Evolutionary conservation across 306 rosid genomes (phyloP).

Genomic region (apple (Malus domestica)): DNA sequence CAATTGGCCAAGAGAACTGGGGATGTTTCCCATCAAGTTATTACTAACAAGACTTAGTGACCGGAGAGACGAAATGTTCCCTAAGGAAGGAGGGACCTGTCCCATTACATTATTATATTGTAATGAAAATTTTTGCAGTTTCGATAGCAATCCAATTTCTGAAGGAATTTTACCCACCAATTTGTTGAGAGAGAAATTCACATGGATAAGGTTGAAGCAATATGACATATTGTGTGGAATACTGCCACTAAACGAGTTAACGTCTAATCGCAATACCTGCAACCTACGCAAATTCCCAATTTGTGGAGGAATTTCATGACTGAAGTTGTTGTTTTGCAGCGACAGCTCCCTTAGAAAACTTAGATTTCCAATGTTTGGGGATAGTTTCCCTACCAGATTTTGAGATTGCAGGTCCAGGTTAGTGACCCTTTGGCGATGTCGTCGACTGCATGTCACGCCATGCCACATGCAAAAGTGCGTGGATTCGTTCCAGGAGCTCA

Average conservation of each 20-base stretch:
- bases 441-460: background rate
- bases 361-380: background rate
- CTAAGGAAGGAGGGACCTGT: background rate
- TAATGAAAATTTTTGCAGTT: accelerated
- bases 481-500: background rate
- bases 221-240: background rate
- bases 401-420: background rate
- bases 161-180: background rate
- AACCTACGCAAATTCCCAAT: background rate
- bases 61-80: background rate
- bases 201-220: background rate
- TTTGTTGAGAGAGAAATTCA: background rate
- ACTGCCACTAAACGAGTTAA: background rate
- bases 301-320: background rate
- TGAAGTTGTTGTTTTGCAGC: background rate
- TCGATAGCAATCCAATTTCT: background rate
- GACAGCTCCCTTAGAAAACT: background rate
- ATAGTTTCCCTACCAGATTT: background rate
- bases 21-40: background rate
- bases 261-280: background rate
- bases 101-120: accelerated
- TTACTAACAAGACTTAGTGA: accelerated
- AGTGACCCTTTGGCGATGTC: background rate
- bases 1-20: background rate
- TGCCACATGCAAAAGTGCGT: background rate